Conservation (phyloP, 1,284 basidiomycete genomes). For the Ustilago cynodontis region DNA sequence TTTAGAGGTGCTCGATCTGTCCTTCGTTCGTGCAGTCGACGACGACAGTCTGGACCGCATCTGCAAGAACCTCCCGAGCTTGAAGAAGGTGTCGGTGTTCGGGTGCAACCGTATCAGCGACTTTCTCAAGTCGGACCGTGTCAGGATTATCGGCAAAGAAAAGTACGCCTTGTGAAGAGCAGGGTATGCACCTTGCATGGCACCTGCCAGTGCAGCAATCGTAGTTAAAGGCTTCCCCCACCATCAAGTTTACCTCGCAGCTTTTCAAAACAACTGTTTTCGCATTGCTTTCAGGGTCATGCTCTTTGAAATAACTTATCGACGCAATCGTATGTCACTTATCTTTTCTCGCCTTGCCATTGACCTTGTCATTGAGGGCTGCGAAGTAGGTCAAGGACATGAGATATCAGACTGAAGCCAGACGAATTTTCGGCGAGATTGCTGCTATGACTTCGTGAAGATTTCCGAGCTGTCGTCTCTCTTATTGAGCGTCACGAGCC, state of each 20-base stretch:
- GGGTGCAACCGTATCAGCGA: slow-evolving; percentile 68
- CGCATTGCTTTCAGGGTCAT: not conserved
- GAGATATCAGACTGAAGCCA: not conserved
- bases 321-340: not conserved
- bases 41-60: slow-evolving; percentile 84
- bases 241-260: no score
- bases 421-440: not conserved
- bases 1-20: slow-evolving; percentile 80
- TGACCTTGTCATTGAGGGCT: not conserved
- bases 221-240: no score
- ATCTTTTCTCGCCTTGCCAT: no score
- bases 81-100: slow-evolving; percentile 67
- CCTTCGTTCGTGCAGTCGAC: slow-evolving; percentile 87
- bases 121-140: slow-evolving; percentile 48
- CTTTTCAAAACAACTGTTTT: not conserved
- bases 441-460: not conserved
- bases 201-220: no score
- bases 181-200: not conserved
- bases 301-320: not conserved
- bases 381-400: not conserved
- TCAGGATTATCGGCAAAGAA: slow-evolving; percentile 64
- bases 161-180: slow-evolving; percentile 33
- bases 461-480: not conserved
- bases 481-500: not conserved
- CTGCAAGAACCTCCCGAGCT: slow-evolving; percentile 69